Percentiles rank a stretch among this genome's conserved stretches.
These are phyloP conservation scores for Leccinum barrowsii DNA, from an alignment of 768 basidiomycete genomes.

Conservation along the genomic window DNA sequence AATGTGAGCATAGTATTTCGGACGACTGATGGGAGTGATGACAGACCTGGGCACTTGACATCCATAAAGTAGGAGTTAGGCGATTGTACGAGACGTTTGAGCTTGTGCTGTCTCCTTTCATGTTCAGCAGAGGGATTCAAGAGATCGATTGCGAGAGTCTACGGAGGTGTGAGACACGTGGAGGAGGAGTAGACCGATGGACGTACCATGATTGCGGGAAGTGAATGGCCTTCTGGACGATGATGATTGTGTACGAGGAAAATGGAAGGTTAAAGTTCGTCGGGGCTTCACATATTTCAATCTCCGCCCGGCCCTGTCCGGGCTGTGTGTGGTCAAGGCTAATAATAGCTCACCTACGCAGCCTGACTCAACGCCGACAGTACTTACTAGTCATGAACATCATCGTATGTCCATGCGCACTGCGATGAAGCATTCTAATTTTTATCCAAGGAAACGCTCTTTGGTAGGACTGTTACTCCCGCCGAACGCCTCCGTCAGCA, in stretches of 20 bases:
- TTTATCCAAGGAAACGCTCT: constrained; percentile 80
- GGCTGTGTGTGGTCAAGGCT: background rate
- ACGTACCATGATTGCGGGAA: constrained; percentile 20
- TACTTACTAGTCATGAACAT: constrained; percentile 59
- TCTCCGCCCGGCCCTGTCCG: constrained; percentile 19
- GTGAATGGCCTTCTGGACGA: constrained; percentile 11
- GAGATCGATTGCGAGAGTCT: constrained; percentile 97
- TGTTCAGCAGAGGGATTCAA: constrained; percentile 89
- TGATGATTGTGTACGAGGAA: constrained; percentile 22
- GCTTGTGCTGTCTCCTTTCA: constrained; percentile 93
- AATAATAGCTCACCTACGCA: constrained; percentile 9
- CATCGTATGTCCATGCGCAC: constrained; percentile 43
- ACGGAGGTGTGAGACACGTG: constrained; percentile 8
- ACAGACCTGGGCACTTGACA: constrained; percentile 94
- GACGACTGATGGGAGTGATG: background rate
- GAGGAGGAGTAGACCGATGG: background rate
- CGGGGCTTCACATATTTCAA: constrained; percentile 15
- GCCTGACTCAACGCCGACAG: constrained; percentile 13
- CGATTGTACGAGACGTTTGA: constrained; percentile 97
- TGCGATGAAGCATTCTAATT: constrained; percentile 9
- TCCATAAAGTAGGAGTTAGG: constrained; percentile 99
- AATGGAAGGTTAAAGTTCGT: constrained; percentile 24
- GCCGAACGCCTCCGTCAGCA: constrained; percentile 96
- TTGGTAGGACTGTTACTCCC: constrained; percentile 91
- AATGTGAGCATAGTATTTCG: background rate